Evolutionary conservation across 805 yeast genomes (phyloP).

Genomic region (Candida orba): DNA sequence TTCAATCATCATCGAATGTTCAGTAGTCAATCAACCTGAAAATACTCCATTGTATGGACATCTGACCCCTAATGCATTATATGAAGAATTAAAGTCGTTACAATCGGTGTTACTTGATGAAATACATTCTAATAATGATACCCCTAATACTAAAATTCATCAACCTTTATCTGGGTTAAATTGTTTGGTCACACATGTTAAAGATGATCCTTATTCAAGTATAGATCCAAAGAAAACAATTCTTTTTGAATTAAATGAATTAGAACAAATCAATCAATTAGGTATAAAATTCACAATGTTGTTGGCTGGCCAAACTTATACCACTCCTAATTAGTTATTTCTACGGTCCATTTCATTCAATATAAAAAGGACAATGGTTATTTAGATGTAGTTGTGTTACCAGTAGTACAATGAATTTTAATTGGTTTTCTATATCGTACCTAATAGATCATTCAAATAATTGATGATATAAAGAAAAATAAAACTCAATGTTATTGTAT

Average conservation of each 20-base stretch:
- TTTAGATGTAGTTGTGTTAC: too few relatives aligned
- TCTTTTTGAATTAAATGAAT: constrained; percentile 39
- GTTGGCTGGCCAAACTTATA: constrained; percentile 46
- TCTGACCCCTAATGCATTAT: constrained; percentile 57
- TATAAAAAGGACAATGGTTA: too few relatives aligned
- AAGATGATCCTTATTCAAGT: constrained; percentile 29
- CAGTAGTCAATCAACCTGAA: constrained; percentile 41
- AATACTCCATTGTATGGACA: constrained; percentile 67
- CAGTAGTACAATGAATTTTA: too few relatives aligned
- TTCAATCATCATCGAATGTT: constrained; percentile 73
- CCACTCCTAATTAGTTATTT: background rate
- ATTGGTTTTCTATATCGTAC: too few relatives aligned
- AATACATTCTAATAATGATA: background rate
- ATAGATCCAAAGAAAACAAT: constrained; percentile 55
- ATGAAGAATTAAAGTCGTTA: constrained; percentile 41
- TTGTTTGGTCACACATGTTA: constrained; percentile 34
- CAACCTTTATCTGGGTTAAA: constrained; percentile 18
- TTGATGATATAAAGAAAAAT: too few relatives aligned
- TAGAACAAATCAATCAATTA: constrained; percentile 34
- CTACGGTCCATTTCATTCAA: too few relatives aligned
- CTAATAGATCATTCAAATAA: too few relatives aligned
- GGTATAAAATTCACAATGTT: constrained; percentile 45
- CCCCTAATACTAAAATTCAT: too few relatives aligned
- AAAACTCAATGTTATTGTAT: too few relatives aligned
- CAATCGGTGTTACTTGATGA: background rate